Percentiles rank a stretch among this genome's conserved stretches.
phyloP scores from a whole-genome alignment of 495 filamentous ascomycete genomes.

The Bacidia gigantensis region DNA sequence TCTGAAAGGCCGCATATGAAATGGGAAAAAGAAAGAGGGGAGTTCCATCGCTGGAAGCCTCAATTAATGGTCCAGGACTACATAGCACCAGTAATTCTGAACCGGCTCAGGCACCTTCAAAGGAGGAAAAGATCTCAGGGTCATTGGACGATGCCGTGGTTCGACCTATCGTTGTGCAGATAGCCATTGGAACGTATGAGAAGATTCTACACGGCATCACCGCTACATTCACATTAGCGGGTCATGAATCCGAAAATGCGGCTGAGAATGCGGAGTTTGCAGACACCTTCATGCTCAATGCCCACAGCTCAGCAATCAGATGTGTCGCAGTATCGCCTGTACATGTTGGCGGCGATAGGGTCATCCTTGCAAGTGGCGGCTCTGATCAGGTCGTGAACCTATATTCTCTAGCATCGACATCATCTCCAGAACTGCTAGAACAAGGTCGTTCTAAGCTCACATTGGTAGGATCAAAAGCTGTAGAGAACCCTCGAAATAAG shows the following conservation, averaged over 20 bases:
- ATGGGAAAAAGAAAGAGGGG: conserved; percentile 18
- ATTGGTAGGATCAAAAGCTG: conserved; percentile 50
- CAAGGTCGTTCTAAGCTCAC: conserved; percentile 40
- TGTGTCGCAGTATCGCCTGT: conserved; percentile 57
- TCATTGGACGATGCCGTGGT: not conserved
- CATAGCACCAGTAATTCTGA: not conserved
- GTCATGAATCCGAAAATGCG: conserved; percentile 18
- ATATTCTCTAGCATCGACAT: conserved; percentile 70
- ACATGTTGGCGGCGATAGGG: conserved; percentile 42
- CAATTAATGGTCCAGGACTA: not conserved
- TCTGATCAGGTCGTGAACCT: conserved; percentile 92
- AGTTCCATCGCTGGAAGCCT: conserved; percentile 19
- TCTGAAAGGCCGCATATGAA: no score
- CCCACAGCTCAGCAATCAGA: conserved; percentile 79
- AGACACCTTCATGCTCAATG: conserved; percentile 92
- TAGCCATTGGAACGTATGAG: conserved; percentile 91
- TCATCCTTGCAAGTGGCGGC: conserved; percentile 76
- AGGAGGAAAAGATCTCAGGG: not conserved
- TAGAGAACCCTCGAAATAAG: conserved; percentile 73
- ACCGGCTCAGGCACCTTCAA: not conserved
- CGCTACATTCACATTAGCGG: conserved; percentile 40
- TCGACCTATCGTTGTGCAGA: conserved; percentile 48
- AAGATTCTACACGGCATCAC: conserved; percentile 84
- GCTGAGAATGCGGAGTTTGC: conserved; percentile 48
- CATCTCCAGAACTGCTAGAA: conserved; percentile 37